phyloP scores from a whole-genome alignment of 1,284 basidiomycete species.

The Puccinia triticina region DNA sequence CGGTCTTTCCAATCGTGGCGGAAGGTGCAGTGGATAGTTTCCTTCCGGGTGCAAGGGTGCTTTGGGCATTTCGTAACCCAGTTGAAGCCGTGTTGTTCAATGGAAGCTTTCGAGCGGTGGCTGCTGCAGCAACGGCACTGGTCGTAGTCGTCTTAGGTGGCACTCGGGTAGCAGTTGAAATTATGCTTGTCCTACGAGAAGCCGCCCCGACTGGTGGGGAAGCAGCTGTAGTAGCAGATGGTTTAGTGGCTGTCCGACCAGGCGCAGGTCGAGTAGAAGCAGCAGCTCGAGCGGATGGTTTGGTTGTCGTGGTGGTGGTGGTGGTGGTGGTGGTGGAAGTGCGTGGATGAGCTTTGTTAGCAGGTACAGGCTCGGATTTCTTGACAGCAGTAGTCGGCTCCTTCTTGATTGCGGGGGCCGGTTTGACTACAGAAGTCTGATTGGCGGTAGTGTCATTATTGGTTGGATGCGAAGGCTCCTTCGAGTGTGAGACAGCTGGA shows the following conservation, averaged over 20 bases:
- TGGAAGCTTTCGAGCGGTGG: conserved; percentile 13
- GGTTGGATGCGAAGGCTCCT: neutral
- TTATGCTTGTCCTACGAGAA: conserved; percentile 28
- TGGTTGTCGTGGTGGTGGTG: neutral
- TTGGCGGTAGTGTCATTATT: neutral
- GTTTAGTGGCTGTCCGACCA: conserved; percentile 4
- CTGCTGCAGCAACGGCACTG: conserved; percentile 3
- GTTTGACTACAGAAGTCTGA: conserved; percentile 8
- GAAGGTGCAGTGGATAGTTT: conserved; percentile 32
- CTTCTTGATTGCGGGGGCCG: neutral
- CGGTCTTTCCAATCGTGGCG: conserved; percentile 13
- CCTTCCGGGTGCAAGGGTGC: conserved; percentile 5
- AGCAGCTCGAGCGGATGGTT: neutral
- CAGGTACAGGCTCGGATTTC: conserved; percentile 12
- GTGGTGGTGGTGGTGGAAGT: neutral
- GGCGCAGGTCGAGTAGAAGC: conserved; percentile 1
- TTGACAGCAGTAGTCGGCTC: conserved; percentile 12
- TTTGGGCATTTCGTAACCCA: conserved; percentile 8
- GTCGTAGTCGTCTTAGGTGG: conserved; percentile 35
- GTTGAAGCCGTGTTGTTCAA: conserved; percentile 21
- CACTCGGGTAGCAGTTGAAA: neutral
- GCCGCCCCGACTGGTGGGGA: neutral
- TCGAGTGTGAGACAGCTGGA: neutral
- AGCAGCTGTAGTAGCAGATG: neutral
- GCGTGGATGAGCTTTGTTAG: conserved; percentile 26